phyloP scores from a whole-genome alignment of 305 asterid genomes.

The Fraxinus paxiana region DNA sequence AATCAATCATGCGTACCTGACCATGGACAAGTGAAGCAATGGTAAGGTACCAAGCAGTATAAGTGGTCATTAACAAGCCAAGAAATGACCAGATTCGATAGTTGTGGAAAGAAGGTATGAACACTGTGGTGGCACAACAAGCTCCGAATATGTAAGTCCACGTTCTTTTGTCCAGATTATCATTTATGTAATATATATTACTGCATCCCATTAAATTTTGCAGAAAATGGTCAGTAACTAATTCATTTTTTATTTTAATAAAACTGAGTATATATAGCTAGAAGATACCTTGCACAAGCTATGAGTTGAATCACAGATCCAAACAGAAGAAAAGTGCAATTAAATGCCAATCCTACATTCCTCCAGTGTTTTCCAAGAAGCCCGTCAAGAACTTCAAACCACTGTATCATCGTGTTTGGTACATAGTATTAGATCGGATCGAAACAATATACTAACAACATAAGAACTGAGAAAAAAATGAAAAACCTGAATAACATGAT shows the following conservation, averaged over 20 bases:
- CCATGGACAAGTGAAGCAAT: slow-evolving; percentile 48
- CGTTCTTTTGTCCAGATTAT: slow-evolving; percentile 38
- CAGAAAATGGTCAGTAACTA: neutral
- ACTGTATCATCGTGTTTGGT: slow-evolving; percentile 24
- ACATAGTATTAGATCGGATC: neutral
- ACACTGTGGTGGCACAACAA: slow-evolving; percentile 25
- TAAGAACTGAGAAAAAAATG: neutral
- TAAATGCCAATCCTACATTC: slow-evolving; percentile 76
- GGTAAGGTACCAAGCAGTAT: slow-evolving; percentile 52
- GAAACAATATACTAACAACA: neutral
- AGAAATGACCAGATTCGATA: slow-evolving; percentile 54
- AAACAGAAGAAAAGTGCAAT: slow-evolving; percentile 70
- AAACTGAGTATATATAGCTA: neutral
- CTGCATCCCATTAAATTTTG: slow-evolving; percentile 22
- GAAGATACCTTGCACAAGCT: slow-evolving; percentile 49
- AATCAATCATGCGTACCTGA: slow-evolving; percentile 31
- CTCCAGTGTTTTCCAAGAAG: slow-evolving; percentile 76
- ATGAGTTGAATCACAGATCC: slow-evolving; percentile 87
- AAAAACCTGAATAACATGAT: slow-evolving; percentile 70
- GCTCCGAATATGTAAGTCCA: slow-evolving; percentile 29
- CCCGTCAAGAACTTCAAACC: slow-evolving; percentile 88
- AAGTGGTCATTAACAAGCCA: slow-evolving; percentile 48
- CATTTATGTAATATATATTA: slow-evolving; percentile 49
- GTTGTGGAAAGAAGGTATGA: slow-evolving; percentile 30
- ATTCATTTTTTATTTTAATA: neutral